A percentile compares a stretch with the other conserved stretches of the same genome.
These are phyloP conservation scores for Pythium sp. DNA, from an alignment of 352 stramenopile species.

Conservation along the genomic window DNA sequence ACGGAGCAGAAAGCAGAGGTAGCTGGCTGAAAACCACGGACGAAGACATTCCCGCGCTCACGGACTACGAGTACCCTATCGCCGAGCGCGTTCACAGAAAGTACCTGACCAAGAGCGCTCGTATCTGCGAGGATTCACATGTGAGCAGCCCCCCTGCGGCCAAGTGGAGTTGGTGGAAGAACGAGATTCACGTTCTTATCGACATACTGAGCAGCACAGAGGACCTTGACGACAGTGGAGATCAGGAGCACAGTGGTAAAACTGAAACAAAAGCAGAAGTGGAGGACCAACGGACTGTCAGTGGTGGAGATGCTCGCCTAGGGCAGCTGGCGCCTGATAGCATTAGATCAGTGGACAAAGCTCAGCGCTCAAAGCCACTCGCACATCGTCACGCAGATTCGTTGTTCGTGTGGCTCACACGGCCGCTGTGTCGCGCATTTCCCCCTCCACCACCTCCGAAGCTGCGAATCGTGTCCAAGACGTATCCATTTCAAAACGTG, in stretches of 20 bases:
- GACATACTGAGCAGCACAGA: neutral
- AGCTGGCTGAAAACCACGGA: neutral
- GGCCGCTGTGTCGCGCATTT: neutral
- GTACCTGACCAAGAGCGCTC: neutral
- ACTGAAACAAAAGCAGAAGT: neutral
- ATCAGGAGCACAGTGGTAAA: neutral
- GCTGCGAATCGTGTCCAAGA: neutral
- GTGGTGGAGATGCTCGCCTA: too few species aligned
- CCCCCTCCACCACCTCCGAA: neutral
- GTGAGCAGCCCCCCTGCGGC: neutral
- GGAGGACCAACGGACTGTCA: neutral
- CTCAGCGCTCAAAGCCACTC: too few species aligned
- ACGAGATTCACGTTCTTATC: neutral
- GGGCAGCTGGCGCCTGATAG: too few species aligned
- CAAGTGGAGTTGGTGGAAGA: neutral
- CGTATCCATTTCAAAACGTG: neutral
- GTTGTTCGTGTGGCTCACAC: neutral
- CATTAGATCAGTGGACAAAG: too few species aligned
- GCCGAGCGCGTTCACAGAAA: neutral
- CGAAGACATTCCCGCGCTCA: neutral
- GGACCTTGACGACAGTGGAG: neutral
- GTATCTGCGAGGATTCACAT: neutral
- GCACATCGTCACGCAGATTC: neutral
- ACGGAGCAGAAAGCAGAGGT: too few species aligned
- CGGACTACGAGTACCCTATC: neutral